phyloP scores from a whole-genome alignment of 495 filamentous ascomycete genomes.

The Annulohypoxylon stygium region DNA sequence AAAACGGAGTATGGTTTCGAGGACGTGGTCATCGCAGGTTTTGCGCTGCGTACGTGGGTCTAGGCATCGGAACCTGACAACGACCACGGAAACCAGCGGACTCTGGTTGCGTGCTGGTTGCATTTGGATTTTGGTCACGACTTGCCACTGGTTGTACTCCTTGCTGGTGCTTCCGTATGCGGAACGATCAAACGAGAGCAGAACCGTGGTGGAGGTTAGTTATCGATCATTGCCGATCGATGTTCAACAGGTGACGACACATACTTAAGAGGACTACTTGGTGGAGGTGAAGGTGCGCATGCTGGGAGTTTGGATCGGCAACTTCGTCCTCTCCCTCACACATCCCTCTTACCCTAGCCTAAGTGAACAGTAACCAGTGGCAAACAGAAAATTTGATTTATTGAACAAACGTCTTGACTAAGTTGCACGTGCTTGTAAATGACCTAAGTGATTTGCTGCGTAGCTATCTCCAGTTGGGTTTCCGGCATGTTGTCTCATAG shows the following conservation, averaged over 20 bases:
- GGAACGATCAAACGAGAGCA: not conserved
- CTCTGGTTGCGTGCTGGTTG: constrained; percentile 45
- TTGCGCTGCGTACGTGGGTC: constrained; percentile 19
- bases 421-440: not conserved
- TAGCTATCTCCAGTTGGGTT: not conserved
- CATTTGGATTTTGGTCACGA: constrained; percentile 41
- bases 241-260: constrained; percentile 3
- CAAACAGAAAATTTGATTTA: constrained; percentile 41
- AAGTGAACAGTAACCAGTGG: constrained; percentile 35
- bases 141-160: constrained; percentile 35
- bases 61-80: constrained; percentile 17
- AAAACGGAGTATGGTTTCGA: constrained; percentile 16
- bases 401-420: constrained; percentile 14
- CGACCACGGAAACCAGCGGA: constrained; percentile 32
- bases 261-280: constrained; percentile 9
- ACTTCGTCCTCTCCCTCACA: constrained; percentile 16
- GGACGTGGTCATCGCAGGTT: constrained; percentile 10
- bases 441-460: not conserved
- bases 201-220: not conserved
- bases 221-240: not conserved
- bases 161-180: constrained; percentile 20
- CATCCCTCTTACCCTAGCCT: constrained; percentile 31
- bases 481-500: too few species aligned
- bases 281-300: constrained; percentile 3
- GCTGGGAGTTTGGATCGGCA: constrained; percentile 7